Evolutionary conservation across 306 rosid genomes (phyloP).

Genomic region (Calophaca sinica): DNA sequence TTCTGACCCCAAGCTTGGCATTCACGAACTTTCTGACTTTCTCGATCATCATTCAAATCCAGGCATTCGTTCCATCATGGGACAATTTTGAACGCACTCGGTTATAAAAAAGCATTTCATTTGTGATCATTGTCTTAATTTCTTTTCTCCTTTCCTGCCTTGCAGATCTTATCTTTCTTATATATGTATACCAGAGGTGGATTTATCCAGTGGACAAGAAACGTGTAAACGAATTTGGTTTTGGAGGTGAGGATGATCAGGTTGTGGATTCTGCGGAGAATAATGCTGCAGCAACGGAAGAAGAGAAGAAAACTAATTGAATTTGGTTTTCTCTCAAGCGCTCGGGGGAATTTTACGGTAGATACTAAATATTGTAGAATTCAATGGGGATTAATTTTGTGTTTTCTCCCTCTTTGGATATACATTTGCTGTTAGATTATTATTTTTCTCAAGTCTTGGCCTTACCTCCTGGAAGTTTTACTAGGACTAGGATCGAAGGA

Average conservation of each 20-base stretch:
- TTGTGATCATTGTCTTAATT: conserved; percentile 33
- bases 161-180: conserved; percentile 94
- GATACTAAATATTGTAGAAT: conserved; percentile 25
- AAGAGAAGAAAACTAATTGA: conserved; percentile 94
- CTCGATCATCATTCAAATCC: conserved; percentile 3
- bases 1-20: conserved; percentile 12
- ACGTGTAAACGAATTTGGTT: conserved; percentile 95
- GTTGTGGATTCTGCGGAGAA: conserved; percentile 48
- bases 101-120: conserved; percentile 6
- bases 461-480: conserved; percentile 34
- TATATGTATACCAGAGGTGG: conserved; percentile 91
- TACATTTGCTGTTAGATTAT: conserved; percentile 42
- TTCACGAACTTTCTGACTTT: background rate
- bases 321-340: conserved; percentile 45
- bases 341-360: conserved; percentile 39
- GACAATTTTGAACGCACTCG: background rate
- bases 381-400: conserved; percentile 44
- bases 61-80: background rate
- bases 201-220: conserved; percentile 90
- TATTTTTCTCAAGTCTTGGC: conserved; percentile 24
- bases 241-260: conserved; percentile 85
- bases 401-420: conserved; percentile 44
- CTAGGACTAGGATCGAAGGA: conserved; percentile 43
- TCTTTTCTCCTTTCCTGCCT: conserved; percentile 33
- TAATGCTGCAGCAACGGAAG: conserved; percentile 59